Conservation (phyloP, 2,329 filamentous ascomycete genomes). For the Xylaria sp. region DNA sequence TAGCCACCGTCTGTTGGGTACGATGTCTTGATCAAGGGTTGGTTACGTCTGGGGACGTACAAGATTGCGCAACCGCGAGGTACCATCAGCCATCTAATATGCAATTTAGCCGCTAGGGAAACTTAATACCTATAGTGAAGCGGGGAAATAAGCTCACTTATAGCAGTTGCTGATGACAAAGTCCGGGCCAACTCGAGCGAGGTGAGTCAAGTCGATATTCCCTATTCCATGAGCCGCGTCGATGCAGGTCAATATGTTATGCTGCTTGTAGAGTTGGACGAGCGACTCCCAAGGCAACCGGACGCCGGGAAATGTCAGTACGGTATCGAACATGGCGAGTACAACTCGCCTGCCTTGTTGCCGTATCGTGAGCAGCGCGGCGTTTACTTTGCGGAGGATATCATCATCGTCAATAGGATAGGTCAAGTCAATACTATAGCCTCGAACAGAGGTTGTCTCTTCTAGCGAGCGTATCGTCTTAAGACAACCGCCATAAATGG, state of each 20-base stretch:
- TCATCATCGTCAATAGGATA: constrained; percentile 70
- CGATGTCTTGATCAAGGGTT: constrained; percentile 71
- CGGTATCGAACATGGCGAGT: constrained; percentile 75
- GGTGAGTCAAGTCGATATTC: constrained; percentile 69
- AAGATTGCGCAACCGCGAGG: constrained; percentile 76
- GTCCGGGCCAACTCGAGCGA: constrained; percentile 69
- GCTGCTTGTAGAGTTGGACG: constrained; percentile 64
- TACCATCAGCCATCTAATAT: constrained; percentile 71
- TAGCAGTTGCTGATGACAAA: constrained; percentile 79
- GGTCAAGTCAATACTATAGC: constrained; percentile 61
- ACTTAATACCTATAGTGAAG: constrained; percentile 1
- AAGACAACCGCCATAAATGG: constrained; percentile 73
- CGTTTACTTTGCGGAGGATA: constrained; percentile 63
- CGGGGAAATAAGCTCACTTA: constrained; percentile 55
- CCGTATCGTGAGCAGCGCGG: constrained; percentile 60
- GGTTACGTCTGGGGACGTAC: constrained; percentile 74
- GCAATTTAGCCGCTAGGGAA: constrained; percentile 28
- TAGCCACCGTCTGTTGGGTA: constrained; percentile 78
- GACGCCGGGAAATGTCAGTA: constrained; percentile 74
- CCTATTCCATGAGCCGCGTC: constrained; percentile 79
- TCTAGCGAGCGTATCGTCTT: constrained; percentile 69
- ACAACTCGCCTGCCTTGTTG: constrained; percentile 63
- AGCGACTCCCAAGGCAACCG: constrained; percentile 75
- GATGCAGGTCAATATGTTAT: constrained; percentile 70
- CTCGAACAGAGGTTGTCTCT: constrained; percentile 61